Evolutionary conservation across 768 basidiomycete genomes (phyloP), one percentile per base, ranked within the genome.

Genomic region (Trametes cinnabarina): DNA sequence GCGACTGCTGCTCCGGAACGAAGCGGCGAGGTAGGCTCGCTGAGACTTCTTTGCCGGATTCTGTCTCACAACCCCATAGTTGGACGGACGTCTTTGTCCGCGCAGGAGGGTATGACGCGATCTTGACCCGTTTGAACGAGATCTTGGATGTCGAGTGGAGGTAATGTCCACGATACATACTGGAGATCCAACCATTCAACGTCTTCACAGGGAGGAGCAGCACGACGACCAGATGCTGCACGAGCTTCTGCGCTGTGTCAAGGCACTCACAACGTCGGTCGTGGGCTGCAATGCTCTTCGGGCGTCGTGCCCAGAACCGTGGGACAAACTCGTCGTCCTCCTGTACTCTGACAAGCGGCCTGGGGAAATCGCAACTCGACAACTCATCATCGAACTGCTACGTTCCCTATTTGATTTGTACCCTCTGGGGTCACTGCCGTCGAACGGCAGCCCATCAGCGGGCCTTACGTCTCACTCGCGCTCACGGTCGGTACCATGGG

Each of bases 311-410:
- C 94, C 95, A 0, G 85, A 88, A 0, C 97, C 96, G 1, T 98
- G 93, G 69, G 78, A 80, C 4, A 90, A 95, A 61, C 79, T 99
- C 26, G 79, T 95, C 17, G 76, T 85, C 9, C 80, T 98, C 15
- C 78, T 98, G 2, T 98, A 92, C 72, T 96, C 94, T 3, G 96
- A 98, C 77, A 98, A 98, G 78, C 97, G 95, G 70, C 97, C 97
- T 0, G 97, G 97, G 42, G 97, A 99, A 37, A 79, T 98, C 9
- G 83, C 86, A 3, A 88, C 92, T 4, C 85, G 95, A 32, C 93
- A 95, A 66, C 82, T 98, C 54, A 95, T 99, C 35, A 75, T 90
- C 41, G 97, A 98, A 51, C 77, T 99, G 15, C 77, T 98, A 47
- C 77, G 87, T n/a, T 79, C 89, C 55, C 77, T 98, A 7, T 96